A percentile compares a stretch with the other conserved stretches of the same genome.
These are phyloP conservation scores for Linnemannia hyalina DNA, from an alignment of 192 early-diverging fungal species.

Conservation along the genomic window DNA sequence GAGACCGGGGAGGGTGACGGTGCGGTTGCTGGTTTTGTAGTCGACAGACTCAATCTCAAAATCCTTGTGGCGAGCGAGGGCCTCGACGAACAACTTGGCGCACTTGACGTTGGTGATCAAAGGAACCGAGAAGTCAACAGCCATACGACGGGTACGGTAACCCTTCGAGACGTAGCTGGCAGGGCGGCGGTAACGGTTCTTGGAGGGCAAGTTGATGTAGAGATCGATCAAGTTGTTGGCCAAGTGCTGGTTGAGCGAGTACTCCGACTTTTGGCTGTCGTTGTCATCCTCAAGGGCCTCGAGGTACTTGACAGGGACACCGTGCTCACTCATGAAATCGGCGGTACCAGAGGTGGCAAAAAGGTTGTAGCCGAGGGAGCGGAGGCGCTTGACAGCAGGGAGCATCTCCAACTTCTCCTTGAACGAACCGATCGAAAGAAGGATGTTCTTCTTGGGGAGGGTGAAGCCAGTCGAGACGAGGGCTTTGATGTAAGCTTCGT, in stretches of 20 bases:
- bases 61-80: conserved; percentile 79
- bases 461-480: conserved; percentile 93
- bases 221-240: conserved; percentile 97
- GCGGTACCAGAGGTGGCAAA: conserved; percentile 98
- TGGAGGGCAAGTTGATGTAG: conserved; percentile 99
- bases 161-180: conserved; percentile 95
- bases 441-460: conserved; percentile 95
- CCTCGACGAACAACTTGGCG: conserved; percentile 98
- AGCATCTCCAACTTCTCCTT: conserved; percentile 99
- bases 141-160: conserved; percentile 96
- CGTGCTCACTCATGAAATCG: conserved; percentile 97
- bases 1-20: conserved; percentile 87
- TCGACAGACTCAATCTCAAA: conserved; percentile 88
- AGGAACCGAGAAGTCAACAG: conserved; percentile 96
- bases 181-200: conserved; percentile 96
- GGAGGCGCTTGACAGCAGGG: conserved; percentile 87
- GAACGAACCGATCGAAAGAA: conserved; percentile 97
- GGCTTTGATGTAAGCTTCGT: conserved; percentile 98
- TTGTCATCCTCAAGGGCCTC: conserved; percentile 78
- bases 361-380: conserved; percentile 88
- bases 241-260: conserved; percentile 94
- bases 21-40: conserved; percentile 91
- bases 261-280: conserved; percentile 81
- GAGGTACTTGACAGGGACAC: conserved; percentile 91
- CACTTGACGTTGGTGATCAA: conserved; percentile 99